Conservation (phyloP, 768 basidiomycete genomes). For the Tricholoma hemisulphureum region DNA sequence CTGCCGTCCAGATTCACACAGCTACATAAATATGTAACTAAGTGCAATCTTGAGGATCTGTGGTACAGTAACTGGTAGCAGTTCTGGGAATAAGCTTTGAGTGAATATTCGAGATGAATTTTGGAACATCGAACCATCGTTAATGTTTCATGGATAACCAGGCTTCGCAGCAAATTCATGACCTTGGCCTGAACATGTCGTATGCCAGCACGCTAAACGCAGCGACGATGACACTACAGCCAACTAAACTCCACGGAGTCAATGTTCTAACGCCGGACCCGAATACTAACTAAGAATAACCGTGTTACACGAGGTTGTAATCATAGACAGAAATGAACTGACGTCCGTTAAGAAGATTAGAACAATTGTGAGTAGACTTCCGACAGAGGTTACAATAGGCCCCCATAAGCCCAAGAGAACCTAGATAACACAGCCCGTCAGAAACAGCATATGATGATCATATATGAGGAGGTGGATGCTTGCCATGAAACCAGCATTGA, state of each 20-base stretch:
- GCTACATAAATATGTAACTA: too few relatives aligned
- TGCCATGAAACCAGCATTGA: constrained; percentile 88
- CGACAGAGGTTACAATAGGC: constrained; percentile 84
- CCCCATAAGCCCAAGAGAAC: constrained; percentile 84
- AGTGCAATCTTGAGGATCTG: too few relatives aligned
- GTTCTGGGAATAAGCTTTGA: too few relatives aligned
- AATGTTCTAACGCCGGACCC: constrained; percentile 60
- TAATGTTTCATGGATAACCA: not conserved
- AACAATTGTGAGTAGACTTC: constrained; percentile 92
- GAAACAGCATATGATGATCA: not conserved
- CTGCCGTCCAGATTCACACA: too few relatives aligned
- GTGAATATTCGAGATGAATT: not conserved
- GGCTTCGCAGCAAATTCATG: constrained; percentile 10
- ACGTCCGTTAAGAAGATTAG: constrained; percentile 81
- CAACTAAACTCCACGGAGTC: constrained; percentile 70
- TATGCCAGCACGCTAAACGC: constrained; percentile 81
- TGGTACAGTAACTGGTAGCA: too few relatives aligned
- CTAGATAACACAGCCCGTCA: constrained; percentile 36
- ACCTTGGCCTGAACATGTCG: constrained; percentile 53
- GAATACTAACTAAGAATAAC: constrained; percentile 45
- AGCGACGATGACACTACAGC: constrained; percentile 73
- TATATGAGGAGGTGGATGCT: constrained; percentile 12
- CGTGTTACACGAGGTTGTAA: not conserved
- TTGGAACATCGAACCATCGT: not conserved
- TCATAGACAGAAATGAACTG: constrained; percentile 14